Evolutionary conservation across 768 basidiomycete genomes (phyloP).

Genomic region (Leccinum variicolor): DNA sequence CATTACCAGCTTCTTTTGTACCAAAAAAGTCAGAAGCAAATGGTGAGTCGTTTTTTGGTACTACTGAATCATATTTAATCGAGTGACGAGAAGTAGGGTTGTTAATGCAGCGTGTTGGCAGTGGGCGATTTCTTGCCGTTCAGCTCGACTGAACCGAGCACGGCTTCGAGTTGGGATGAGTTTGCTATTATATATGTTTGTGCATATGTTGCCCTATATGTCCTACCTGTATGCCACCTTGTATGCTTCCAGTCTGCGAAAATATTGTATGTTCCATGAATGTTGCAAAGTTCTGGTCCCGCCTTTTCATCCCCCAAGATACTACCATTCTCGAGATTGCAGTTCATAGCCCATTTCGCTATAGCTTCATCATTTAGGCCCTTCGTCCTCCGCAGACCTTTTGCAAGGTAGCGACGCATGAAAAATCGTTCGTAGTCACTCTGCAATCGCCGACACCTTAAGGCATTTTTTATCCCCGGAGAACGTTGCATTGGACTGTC

Average conservation of each 20-base stretch:
- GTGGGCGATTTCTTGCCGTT: neutral
- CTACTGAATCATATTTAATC: neutral
- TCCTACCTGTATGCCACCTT: neutral
- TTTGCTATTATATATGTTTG: no score
- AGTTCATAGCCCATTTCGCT: no score
- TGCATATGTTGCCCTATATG: neutral
- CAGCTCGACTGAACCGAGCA: neutral
- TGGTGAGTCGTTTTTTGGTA: neutral
- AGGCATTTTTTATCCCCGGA: constrained; percentile 13
- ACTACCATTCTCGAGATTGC: no score
- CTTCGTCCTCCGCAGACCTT: no score
- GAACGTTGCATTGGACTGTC: constrained; percentile 7
- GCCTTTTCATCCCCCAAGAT: no score
- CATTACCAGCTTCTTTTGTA: neutral
- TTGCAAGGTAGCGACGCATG: no score
- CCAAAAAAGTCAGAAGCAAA: neutral
- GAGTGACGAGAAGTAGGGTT: neutral
- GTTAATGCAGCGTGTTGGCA: neutral
- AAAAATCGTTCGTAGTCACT: no score
- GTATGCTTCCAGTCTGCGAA: neutral
- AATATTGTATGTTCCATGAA: neutral
- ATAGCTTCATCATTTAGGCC: no score
- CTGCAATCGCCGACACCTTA: neutral
- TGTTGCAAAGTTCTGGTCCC: neutral
- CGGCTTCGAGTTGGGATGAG: neutral